Evolutionary conservation across 768 basidiomycete genomes (phyloP), one percentile per base, ranked within the genome.

Genomic region (Serendipita sp.): DNA sequence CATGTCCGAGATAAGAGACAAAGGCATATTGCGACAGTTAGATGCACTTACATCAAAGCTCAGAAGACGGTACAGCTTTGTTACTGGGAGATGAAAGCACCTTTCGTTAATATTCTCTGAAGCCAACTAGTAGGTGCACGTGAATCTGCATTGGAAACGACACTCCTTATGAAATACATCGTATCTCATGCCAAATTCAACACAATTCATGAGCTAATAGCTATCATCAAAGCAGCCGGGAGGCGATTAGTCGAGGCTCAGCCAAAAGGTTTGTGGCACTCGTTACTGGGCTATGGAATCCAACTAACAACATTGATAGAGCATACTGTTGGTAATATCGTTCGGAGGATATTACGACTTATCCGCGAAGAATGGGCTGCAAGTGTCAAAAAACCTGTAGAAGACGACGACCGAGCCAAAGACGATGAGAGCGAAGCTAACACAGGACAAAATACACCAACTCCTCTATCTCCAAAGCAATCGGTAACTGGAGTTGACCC

Each of bases 291-390:
- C 18, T 64, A 3, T 2, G 48, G 5, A 32, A 8, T 8, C 2
- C 2, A 41, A 2, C 47, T 47, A 41, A 46, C 63, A 30, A 46
- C 45, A 41, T 13, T 37, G 15, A 64, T 75, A 97, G 96, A 99
- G 73, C 86, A 94, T 71, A 89, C 92, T 51, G 88, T 96, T 41
- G 92, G 92, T 28, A 98, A 98, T 73, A 94, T 94, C 24, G 87
- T 94, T 45, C 84, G 93, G 45, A 92, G 92, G 71, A 85, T 97
- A 28, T 78, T 97, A 32, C 92, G 94, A 72, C 88, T 96, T 71
- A 87, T 99, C 65, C 83, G 92, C 60, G 96, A 99, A 74, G 96
- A 99, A 72, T 94, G 92, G 73, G 80, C 88, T 66, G 89, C 93
- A 3, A 91, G 91, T 1, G 83, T 80, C 13, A 77, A 75, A 68